Conservation (phyloP, 495 filamentous ascomycete genomes). For the Endocarpon pusillum region DNA sequence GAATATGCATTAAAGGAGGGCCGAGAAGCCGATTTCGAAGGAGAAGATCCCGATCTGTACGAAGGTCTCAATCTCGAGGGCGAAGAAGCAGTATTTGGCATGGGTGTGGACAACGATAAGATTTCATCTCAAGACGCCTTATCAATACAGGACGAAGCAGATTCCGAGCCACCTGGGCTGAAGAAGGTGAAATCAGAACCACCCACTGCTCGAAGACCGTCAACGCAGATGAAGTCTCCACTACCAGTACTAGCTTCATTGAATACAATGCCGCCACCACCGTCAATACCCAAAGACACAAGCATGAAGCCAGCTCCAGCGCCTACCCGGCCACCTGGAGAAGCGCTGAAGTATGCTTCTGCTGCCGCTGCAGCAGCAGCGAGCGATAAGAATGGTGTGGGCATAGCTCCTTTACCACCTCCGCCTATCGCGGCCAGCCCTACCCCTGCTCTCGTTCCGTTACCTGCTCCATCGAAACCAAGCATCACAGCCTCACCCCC, state of each 20-base stretch:
- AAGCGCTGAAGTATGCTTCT: constrained; percentile 90
- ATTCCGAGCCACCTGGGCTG: constrained; percentile 55
- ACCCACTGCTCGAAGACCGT: constrained; percentile 53
- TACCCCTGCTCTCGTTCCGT: constrained; percentile 25
- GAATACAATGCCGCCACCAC: constrained; percentile 24
- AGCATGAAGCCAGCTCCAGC: constrained; percentile 80
- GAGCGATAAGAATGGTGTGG: constrained; percentile 70
- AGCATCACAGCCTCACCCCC: constrained; percentile 37
- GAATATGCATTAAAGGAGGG: constrained; percentile 88
- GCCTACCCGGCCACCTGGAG: constrained; percentile 68
- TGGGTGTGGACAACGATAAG: constrained; percentile 65
- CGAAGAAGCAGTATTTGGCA: constrained; percentile 71
- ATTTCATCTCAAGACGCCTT: constrained; percentile 91
- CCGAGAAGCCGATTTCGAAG: constrained; percentile 62
- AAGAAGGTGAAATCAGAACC: constrained; percentile 27
- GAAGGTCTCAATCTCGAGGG: constrained; percentile 86
- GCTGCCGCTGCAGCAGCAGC: constrained; percentile 90
- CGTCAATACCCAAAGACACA: constrained; percentile 11
- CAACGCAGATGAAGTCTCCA: constrained; percentile 58
- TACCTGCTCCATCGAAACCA: constrained; percentile 26
- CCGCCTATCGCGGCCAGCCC: constrained; percentile 49
- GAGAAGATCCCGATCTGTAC: constrained; percentile 87
- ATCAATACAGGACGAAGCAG: constrained; percentile 48
- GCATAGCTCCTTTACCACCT: constrained; percentile 82
- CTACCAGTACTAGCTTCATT: constrained; percentile 82